Evolutionary conservation across 106 monocot genomes (phyloP).

Genomic region (Dendrobium huoshanense): DNA sequence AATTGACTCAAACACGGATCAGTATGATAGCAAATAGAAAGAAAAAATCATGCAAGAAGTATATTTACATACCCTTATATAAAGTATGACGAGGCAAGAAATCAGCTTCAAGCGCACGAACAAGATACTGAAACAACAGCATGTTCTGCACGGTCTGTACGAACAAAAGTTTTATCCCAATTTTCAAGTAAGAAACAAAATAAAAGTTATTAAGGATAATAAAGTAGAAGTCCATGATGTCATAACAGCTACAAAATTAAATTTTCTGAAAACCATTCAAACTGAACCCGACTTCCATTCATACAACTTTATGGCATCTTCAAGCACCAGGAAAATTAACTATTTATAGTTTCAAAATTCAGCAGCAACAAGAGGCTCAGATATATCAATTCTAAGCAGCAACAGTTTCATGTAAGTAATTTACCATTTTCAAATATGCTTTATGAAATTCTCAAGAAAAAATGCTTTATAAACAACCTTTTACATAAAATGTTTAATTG

Average conservation of each 20-base stretch:
- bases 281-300: neutral
- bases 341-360: neutral
- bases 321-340: neutral
- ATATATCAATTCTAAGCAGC: neutral
- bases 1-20: slow-evolving; percentile 3
- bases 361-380: neutral
- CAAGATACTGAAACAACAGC: slow-evolving; percentile 68
- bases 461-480: too few species aligned
- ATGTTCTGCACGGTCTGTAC: slow-evolving; percentile 51
- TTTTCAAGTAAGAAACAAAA: neutral
- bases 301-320: neutral
- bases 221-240: neutral
- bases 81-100: slow-evolving; percentile 45
- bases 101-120: slow-evolving; percentile 59
- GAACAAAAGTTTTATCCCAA: neutral
- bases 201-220: neutral
- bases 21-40: neutral
- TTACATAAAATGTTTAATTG: too few species aligned
- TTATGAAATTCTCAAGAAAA: too few species aligned
- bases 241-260: neutral
- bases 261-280: neutral
- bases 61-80: slow-evolving; percentile 53
- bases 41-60: neutral
- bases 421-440: neutral
- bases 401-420: neutral